phyloP scores from a whole-genome alignment of 176 grass and related monocot genomes.

The Oryza coarctata region DNA sequence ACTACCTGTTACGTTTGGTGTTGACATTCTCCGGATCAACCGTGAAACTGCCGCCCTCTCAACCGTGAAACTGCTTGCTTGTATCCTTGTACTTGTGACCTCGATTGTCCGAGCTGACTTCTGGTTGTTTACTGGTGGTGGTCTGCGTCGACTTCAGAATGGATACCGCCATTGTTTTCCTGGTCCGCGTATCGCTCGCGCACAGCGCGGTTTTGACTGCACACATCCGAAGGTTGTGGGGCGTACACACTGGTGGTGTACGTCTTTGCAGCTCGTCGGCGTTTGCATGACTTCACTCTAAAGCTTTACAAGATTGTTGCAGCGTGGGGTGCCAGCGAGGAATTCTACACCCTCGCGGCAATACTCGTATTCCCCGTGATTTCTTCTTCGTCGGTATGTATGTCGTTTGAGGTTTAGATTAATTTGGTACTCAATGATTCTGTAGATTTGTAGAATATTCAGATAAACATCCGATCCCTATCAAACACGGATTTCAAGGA shows the following conservation, averaged over 20 bases:
- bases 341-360: not conserved
- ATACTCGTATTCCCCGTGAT: not conserved
- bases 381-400: not conserved
- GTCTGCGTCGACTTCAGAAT: not conserved
- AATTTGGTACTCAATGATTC: not conserved
- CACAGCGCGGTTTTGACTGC: not conserved
- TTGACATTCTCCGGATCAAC: slow-evolving; percentile 9
- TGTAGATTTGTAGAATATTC: not conserved
- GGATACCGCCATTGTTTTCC: not conserved
- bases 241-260: not conserved
- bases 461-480: not conserved
- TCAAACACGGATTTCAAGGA: too few species aligned
- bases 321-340: not conserved
- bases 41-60: not conserved
- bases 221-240: not conserved
- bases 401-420: not conserved
- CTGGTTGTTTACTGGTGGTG: not conserved
- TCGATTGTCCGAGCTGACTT: not conserved
- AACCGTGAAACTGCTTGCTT: too few species aligned
- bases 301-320: not conserved
- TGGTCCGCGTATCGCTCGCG: not conserved
- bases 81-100: not conserved
- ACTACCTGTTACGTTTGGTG: not conserved
- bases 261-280: not conserved
- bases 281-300: not conserved